These are phyloP conservation scores for Actinidia chinensis DNA, from an alignment of 179 eudicot species.

Conservation along the genomic window DNA sequence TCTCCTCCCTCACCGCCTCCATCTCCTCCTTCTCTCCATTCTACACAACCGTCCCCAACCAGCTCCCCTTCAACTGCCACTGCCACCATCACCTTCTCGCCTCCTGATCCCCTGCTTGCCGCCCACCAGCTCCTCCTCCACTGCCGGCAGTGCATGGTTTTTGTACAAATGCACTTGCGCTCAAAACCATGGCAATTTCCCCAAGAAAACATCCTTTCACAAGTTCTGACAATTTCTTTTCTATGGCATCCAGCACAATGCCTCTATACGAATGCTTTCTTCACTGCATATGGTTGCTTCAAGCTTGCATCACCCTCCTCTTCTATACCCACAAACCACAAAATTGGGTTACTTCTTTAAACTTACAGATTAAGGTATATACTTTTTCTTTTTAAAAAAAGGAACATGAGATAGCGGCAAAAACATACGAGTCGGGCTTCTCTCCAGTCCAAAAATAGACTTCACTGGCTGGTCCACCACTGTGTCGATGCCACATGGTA, in stretches of 20 bases:
- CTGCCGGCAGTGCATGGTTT: not conserved
- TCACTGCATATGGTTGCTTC: not conserved
- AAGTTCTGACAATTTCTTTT: not conserved
- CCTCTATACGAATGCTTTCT: not conserved
- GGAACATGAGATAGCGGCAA: too few species aligned
- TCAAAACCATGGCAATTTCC: not conserved
- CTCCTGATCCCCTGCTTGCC: too few species aligned
- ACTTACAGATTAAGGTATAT: not conserved
- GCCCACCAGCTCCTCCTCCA: not conserved
- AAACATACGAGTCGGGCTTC: too few species aligned
- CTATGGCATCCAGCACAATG: not conserved
- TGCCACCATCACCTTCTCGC: too few species aligned
- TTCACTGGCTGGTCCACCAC: too few species aligned
- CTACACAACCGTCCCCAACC: too few species aligned
- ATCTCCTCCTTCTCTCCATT: too few species aligned
- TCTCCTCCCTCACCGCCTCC: not conserved
- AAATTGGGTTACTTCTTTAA: not conserved
- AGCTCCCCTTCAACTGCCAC: too few species aligned
- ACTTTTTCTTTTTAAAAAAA: too few species aligned
- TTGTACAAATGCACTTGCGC: not conserved
- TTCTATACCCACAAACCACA: not conserved
- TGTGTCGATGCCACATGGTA: too few species aligned
- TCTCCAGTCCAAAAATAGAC: too few species aligned
- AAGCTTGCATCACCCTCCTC: not conserved
- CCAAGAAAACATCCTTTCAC: not conserved